phyloP scores from a whole-genome alignment of 345 rosid genomes.

The Populus davidiana region DNA sequence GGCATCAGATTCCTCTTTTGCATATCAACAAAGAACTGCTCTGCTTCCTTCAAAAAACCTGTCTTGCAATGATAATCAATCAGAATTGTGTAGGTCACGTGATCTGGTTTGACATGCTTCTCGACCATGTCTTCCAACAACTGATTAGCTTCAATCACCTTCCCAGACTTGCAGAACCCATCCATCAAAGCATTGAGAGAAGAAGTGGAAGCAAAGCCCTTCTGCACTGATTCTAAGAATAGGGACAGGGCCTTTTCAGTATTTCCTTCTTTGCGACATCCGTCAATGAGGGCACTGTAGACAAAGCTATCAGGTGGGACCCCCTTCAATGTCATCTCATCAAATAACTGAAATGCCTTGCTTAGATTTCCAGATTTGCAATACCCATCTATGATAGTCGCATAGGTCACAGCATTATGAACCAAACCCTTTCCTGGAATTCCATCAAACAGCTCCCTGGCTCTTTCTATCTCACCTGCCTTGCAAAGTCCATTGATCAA shows the following conservation, averaged over 20 bases:
- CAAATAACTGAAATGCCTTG: slow-evolving; percentile 56
- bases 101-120: slow-evolving; percentile 44
- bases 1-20: slow-evolving; percentile 48
- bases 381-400: slow-evolving; percentile 65
- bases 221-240: slow-evolving; percentile 46
- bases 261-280: slow-evolving; percentile 65
- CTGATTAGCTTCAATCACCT: slow-evolving; percentile 33
- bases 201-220: slow-evolving; percentile 44
- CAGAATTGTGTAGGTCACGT: slow-evolving; percentile 62
- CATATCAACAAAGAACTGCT: slow-evolving; percentile 53
- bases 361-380: slow-evolving; percentile 62
- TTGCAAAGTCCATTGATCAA: slow-evolving; percentile 64
- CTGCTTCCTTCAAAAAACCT: slow-evolving; percentile 57
- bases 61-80: slow-evolving; percentile 63
- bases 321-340: slow-evolving; percentile 57
- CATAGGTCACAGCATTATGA: slow-evolving; percentile 54
- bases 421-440: slow-evolving; percentile 52
- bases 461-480: slow-evolving; percentile 53
- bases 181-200: slow-evolving; percentile 61
- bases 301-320: slow-evolving; percentile 60
- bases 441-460: slow-evolving; percentile 54
- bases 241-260: slow-evolving; percentile 54
- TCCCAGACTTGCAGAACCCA: slow-evolving; percentile 59
- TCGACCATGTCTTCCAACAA: slow-evolving; percentile 45
- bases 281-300: slow-evolving; percentile 55